These are phyloP conservation scores for Chlorella vulgaris DNA, from an alignment of 139 green algal genomes.

Conservation along the genomic window DNA sequence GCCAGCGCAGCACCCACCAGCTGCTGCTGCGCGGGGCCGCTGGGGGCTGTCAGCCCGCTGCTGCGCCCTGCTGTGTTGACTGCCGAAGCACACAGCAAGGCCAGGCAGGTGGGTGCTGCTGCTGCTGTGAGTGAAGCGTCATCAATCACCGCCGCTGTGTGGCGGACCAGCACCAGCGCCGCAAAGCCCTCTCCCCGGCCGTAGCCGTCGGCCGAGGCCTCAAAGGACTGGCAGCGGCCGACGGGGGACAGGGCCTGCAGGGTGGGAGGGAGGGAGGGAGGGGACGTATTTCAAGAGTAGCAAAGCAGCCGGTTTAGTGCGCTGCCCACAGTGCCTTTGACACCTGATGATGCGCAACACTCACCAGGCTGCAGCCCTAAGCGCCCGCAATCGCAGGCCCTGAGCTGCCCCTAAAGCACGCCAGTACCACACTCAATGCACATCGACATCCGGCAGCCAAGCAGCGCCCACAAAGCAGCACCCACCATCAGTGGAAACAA, in stretches of 20 bases:
- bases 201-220: slow-evolving; percentile 69
- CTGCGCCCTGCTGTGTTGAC: slow-evolving; percentile 88
- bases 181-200: slow-evolving; percentile 50
- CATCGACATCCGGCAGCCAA: not conserved
- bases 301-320: not conserved
- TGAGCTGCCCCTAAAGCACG: too few species aligned
- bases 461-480: too few species aligned
- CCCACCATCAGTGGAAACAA: too few species aligned
- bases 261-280: not conserved
- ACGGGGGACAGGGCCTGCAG: slow-evolving; percentile 39
- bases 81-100: slow-evolving; percentile 48
- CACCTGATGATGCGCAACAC: too few species aligned
- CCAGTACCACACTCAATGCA: not conserved
- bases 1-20: slow-evolving; percentile 61
- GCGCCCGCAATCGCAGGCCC: too few species aligned
- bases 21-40: slow-evolving; percentile 72
- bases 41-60: slow-evolving; percentile 58
- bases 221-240: slow-evolving; percentile 68
- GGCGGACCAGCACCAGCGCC: not conserved
- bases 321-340: too few species aligned
- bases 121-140: too few species aligned
- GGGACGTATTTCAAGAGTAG: not conserved
- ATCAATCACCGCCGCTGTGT: not conserved
- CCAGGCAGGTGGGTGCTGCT: slow-evolving; percentile 3
- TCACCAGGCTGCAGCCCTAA: too few species aligned